These are phyloP conservation scores for Tolypocladium album DNA, from an alignment of 2,329 filamentous ascomycete genomes.

Conservation along the genomic window DNA sequence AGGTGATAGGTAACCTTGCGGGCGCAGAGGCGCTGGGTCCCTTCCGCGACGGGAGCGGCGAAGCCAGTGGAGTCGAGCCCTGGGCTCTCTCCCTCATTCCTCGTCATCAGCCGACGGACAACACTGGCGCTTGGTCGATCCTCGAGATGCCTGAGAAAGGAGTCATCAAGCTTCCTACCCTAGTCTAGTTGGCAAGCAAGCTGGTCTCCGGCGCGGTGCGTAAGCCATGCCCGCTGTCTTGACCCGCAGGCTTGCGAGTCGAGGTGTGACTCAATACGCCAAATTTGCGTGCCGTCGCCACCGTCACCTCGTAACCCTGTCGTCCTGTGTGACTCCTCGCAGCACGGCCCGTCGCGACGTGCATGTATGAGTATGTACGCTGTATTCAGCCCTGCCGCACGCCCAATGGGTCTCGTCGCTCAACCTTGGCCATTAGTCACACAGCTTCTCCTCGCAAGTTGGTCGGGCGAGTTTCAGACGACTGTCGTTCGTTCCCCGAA, in stretches of 20 bases:
- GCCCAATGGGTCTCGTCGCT: neutral
- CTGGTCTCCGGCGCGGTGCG: neutral
- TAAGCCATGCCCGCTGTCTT: no score
- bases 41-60: neutral
- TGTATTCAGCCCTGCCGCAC: neutral
- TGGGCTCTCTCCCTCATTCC: neutral
- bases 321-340: neutral
- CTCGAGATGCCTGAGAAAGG: neutral
- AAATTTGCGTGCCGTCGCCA: neutral
- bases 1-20: neutral
- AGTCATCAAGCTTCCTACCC: neutral
- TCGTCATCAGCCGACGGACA: neutral
- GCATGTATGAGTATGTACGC: no score
- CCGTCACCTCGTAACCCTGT: neutral
- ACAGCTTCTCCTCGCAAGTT: no score
- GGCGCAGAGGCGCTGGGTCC: neutral
- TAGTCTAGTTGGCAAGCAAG: neutral
- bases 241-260: neutral
- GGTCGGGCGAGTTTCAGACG: no score
- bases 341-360: neutral
- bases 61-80: neutral
- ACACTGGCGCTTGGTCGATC: no score
- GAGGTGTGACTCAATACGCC: neutral
- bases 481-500: no score
- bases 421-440: neutral